phyloP scores from a whole-genome alignment of 306 rosid genomes.

The Quercus gilva region DNA sequence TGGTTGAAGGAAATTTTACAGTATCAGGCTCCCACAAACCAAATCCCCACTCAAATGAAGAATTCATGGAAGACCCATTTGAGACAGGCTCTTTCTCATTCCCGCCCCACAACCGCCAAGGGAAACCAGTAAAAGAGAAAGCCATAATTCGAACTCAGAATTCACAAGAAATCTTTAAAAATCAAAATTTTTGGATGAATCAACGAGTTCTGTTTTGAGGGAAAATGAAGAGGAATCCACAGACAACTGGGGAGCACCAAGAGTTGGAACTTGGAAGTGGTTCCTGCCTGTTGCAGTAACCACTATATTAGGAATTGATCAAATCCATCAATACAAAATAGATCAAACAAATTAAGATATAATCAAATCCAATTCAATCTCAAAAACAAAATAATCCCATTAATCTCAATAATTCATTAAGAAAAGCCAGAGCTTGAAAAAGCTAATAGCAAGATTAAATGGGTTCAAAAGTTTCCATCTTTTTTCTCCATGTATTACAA shows the following conservation, averaged over 20 bases:
- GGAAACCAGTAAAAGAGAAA: conserved; percentile 64
- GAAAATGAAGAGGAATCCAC: conserved; percentile 22
- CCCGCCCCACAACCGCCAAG: conserved; percentile 74
- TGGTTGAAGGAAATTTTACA: conserved; percentile 51
- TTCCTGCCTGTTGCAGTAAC: conserved; percentile 70
- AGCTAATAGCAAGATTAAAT: conserved; percentile 7
- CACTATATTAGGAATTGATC: conserved; percentile 57
- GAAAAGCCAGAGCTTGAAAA: not conserved
- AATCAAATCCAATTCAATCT: conserved; percentile 32
- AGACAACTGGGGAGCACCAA: conserved; percentile 28
- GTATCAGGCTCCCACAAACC: conserved; percentile 53
- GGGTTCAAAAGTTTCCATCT: conserved; percentile 19
- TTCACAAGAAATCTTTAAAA: conserved; percentile 3
- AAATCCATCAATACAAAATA: conserved; percentile 22
- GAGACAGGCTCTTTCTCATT: conserved; percentile 65
- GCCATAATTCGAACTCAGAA: conserved; percentile 51
- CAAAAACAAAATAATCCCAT: conserved; percentile 9
- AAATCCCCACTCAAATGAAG: conserved; percentile 58
- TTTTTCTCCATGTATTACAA: conserved; percentile 32
- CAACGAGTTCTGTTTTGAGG: conserved; percentile 6
- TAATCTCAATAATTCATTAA: conserved; percentile 6
- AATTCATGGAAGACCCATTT: conserved; percentile 43
- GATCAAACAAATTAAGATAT: conserved; percentile 17
- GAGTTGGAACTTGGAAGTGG: conserved; percentile 43
- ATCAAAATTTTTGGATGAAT: conserved; percentile 1